phyloP scores from a whole-genome alignment of 805 yeast genomes.

The Candida fluviatilis region DNA sequence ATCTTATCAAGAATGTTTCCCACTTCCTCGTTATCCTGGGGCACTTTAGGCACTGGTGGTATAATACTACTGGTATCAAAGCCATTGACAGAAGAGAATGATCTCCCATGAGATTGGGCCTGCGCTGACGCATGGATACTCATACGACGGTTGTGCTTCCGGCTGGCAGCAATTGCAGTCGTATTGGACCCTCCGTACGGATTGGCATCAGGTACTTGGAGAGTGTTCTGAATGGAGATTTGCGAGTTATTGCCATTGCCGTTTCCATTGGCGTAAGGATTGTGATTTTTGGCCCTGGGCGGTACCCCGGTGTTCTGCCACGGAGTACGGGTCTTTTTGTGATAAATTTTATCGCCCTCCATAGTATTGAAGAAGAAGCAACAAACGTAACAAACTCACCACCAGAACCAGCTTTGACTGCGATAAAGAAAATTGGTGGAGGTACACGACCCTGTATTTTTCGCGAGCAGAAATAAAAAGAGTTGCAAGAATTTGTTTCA shows the following conservation, averaged over 20 bases:
- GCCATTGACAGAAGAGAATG: constrained; percentile 18
- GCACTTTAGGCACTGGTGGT: constrained; percentile 27
- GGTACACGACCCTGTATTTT: no score
- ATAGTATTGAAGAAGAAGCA: no score
- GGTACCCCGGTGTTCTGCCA: constrained; percentile 24
- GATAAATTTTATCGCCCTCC: constrained; percentile 29
- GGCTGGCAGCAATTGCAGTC: constrained; percentile 5
- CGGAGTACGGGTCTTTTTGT: constrained; percentile 41
- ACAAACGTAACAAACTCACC: no score
- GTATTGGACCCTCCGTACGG: constrained; percentile 5
- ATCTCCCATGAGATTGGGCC: constrained; percentile 25
- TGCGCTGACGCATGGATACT: constrained; percentile 39
- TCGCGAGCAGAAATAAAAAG: no score
- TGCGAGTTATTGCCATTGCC: constrained; percentile 4
- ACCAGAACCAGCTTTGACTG: no score
- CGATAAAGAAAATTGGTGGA: no score
- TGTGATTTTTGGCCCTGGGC: constrained; percentile 1
- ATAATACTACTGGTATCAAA: constrained; percentile 18
- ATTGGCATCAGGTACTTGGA: constrained; percentile 3
- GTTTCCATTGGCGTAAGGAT: constrained; percentile 10
- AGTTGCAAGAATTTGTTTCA: background rate
- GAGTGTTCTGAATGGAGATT: background rate
- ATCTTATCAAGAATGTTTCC: constrained; percentile 17
- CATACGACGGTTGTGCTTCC: constrained; percentile 25
- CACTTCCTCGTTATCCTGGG: constrained; percentile 4